phyloP scores from a whole-genome alignment of 1,284 basidiomycete species.

The Apiotrichum laibachii region DNA sequence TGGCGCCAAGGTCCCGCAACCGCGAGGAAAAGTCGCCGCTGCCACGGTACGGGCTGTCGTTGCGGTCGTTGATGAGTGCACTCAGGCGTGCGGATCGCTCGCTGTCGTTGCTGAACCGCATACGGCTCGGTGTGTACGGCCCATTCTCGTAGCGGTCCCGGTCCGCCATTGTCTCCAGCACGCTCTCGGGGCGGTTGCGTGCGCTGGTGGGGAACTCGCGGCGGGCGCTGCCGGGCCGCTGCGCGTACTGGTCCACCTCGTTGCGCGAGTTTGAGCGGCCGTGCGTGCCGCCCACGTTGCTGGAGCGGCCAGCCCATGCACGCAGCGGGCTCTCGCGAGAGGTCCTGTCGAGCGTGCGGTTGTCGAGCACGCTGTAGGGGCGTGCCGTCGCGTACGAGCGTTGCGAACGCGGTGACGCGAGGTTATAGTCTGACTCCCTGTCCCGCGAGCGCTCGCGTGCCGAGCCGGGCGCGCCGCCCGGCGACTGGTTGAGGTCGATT shows the following conservation, averaged over 20 bases:
- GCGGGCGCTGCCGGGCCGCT: neutral
- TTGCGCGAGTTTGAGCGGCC: neutral
- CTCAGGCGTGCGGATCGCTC: neutral
- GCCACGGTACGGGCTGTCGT: neutral
- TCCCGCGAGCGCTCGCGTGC: neutral
- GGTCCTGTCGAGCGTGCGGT: neutral
- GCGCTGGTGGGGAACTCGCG: slow-evolving; percentile 3
- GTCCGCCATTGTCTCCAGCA: slow-evolving; percentile 16
- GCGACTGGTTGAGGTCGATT: slow-evolving; percentile 6
- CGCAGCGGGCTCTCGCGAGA: neutral
- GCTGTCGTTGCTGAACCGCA: neutral
- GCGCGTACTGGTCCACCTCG: slow-evolving; percentile 9
- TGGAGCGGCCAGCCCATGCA: neutral
- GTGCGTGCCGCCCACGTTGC: neutral
- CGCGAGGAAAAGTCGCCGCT: slow-evolving; percentile 1
- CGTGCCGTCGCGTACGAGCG: slow-evolving; percentile 11
- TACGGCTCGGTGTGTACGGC: slow-evolving; percentile 1
- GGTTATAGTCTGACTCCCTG: neutral
- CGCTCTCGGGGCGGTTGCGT: slow-evolving; percentile 20
- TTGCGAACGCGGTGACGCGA: slow-evolving; percentile 1
- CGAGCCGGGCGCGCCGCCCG: neutral
- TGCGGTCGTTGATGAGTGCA: neutral
- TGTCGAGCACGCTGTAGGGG: slow-evolving; percentile 4
- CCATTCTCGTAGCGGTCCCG: slow-evolving; percentile 17
- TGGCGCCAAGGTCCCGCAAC: neutral